A percentile compares a stretch with the other conserved stretches of the same genome.
phyloP scores from a whole-genome alignment of 2,329 filamentous ascomycete species.

The Myriosclerotinia curreyana region DNA sequence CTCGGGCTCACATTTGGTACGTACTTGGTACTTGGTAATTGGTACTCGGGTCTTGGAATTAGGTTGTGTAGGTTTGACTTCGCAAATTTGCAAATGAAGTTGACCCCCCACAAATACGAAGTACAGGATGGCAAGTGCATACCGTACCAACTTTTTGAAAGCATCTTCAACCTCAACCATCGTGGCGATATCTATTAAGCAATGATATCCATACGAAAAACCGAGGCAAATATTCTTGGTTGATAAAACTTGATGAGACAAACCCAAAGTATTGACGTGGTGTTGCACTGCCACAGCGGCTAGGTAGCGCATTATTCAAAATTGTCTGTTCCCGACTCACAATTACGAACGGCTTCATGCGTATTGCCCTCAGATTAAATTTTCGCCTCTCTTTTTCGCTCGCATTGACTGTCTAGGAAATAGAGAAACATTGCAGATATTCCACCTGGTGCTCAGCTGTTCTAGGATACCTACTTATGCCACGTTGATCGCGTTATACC shows the following conservation, averaged over 20 bases:
- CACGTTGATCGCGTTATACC: slow-evolving; percentile 16
- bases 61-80: neutral
- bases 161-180: slow-evolving; percentile 2
- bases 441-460: slow-evolving; percentile 10
- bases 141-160: neutral
- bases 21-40: neutral
- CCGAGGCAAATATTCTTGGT: neutral
- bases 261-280: slow-evolving; percentile 9
- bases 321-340: slow-evolving; percentile 16
- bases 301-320: slow-evolving; percentile 19
- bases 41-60: neutral
- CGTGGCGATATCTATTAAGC: slow-evolving; percentile 3
- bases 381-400: slow-evolving; percentile 1
- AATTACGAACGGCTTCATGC: slow-evolving; percentile 18
- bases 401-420: slow-evolving; percentile 10
- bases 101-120: slow-evolving; percentile 7
- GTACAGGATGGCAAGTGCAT: neutral
- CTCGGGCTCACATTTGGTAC: neutral
- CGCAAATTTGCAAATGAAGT: slow-evolving; percentile 1
- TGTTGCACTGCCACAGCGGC: slow-evolving; percentile 22
- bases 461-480: slow-evolving; percentile 18
- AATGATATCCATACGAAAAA: neutral
- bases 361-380: slow-evolving; percentile 2
- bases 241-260: neutral
- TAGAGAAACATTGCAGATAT: slow-evolving; percentile 12